Conservation (phyloP, 176 grass and related monocot genomes). For the Poa pratensis region DNA sequence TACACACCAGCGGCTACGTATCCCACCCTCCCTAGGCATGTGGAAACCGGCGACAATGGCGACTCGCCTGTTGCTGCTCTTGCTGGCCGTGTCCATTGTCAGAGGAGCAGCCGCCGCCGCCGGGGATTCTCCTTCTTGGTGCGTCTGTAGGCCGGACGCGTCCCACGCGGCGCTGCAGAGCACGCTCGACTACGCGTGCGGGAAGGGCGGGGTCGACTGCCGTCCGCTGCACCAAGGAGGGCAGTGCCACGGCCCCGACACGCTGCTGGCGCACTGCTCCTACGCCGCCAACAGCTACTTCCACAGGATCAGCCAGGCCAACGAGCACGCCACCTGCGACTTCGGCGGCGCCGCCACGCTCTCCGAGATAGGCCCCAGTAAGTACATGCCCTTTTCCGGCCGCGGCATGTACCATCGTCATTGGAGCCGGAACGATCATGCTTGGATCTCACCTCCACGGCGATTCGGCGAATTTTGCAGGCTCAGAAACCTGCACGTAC, state of each 20-base stretch:
- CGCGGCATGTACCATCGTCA: neutral
- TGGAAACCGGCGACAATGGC: constrained; percentile 23
- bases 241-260: constrained; percentile 47
- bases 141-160: constrained; percentile 19
- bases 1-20: neutral
- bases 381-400: neutral
- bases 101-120: constrained; percentile 36
- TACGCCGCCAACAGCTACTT: constrained; percentile 83
- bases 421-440: neutral
- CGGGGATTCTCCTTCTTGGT: neutral
- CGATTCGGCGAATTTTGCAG: neutral
- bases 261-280: constrained; percentile 55
- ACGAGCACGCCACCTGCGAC: constrained; percentile 67
- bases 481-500: constrained; percentile 55
- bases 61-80: constrained; percentile 8
- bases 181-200: constrained; percentile 62
- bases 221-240: constrained; percentile 40
- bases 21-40: neutral
- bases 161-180: constrained; percentile 44
- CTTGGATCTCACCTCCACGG: neutral
- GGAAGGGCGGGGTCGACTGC: constrained; percentile 61
- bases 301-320: constrained; percentile 49
- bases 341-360: constrained; percentile 61
- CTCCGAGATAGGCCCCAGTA: constrained; percentile 76
- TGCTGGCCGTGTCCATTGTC: constrained; percentile 8